Percentiles rank a stretch among this genome's conserved stretches.
phyloP scores from a whole-genome alignment of 2,329 filamentous ascomycete genomes.

The Cercospora nicotianae region DNA sequence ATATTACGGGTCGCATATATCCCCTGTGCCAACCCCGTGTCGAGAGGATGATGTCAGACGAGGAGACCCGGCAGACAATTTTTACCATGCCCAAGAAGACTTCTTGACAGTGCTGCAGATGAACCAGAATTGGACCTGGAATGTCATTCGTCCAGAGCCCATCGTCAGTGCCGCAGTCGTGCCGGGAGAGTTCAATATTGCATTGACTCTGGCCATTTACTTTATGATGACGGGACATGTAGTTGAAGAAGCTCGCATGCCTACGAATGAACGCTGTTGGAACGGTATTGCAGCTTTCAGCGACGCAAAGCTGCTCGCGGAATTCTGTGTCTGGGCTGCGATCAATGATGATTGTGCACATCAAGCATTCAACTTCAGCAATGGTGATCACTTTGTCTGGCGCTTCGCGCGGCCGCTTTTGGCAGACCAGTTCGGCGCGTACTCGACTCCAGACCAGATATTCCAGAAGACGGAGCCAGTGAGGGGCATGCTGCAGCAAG shows the following conservation, averaged over 20 bases:
- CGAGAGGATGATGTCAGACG: slow-evolving; percentile 18
- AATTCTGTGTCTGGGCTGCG: slow-evolving; percentile 43
- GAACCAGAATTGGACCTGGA: slow-evolving; percentile 34
- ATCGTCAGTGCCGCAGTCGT: slow-evolving; percentile 37
- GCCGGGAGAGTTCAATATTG: slow-evolving; percentile 44
- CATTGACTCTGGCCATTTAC: slow-evolving; percentile 46
- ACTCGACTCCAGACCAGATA: slow-evolving; percentile 21
- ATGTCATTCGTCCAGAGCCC: slow-evolving; percentile 37
- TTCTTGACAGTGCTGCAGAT: slow-evolving; percentile 24
- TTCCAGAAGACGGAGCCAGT: slow-evolving; percentile 29
- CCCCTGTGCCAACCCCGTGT: slow-evolving; percentile 16
- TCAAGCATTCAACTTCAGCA: slow-evolving; percentile 47
- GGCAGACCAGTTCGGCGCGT: slow-evolving; percentile 40
- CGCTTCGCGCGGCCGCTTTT: slow-evolving; percentile 47
- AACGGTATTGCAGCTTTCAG: slow-evolving; percentile 40
- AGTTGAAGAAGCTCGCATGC: slow-evolving; percentile 39
- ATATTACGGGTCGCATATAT: slow-evolving; percentile 20
- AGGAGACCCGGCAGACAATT: slow-evolving; percentile 16
- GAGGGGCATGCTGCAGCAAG: slow-evolving; percentile 40
- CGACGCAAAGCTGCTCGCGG: slow-evolving; percentile 39
- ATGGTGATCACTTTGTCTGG: slow-evolving; percentile 43
- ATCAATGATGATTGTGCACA: slow-evolving; percentile 37
- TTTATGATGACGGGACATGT: slow-evolving; percentile 41
- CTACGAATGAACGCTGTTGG: slow-evolving; percentile 39
- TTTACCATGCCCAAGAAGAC: slow-evolving; percentile 24